Percentiles rank a stretch among this genome's conserved stretches.
These are phyloP conservation scores for Globisporangium solare DNA, from an alignment of 352 stramenopile genomes.

Conservation along the genomic window DNA sequence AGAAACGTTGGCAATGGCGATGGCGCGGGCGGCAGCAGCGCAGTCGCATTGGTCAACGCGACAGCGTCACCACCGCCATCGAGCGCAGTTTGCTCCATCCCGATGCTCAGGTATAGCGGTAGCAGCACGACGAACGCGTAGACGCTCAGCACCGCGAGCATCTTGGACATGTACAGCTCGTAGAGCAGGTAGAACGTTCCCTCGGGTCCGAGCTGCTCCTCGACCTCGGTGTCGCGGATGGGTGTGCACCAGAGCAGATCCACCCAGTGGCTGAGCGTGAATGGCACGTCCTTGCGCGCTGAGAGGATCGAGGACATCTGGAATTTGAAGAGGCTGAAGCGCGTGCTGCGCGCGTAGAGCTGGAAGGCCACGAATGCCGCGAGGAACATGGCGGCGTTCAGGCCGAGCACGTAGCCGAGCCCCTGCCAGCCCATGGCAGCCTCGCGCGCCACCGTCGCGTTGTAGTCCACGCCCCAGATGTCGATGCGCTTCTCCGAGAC, in stretches of 20 bases:
- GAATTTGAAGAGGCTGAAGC: conserved; percentile 75
- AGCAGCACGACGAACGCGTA: conserved; percentile 68
- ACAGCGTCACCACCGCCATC: conserved; percentile 6
- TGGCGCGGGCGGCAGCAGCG: background rate
- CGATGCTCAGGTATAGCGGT: conserved; percentile 65
- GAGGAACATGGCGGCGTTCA: conserved; percentile 70
- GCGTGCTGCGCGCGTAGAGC: conserved; percentile 49
- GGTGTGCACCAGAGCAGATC: conserved; percentile 69
- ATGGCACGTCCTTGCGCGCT: conserved; percentile 24
- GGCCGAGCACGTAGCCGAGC: conserved; percentile 65
- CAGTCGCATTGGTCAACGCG: too few species aligned
- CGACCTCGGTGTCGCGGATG: conserved; percentile 60
- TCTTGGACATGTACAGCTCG: conserved; percentile 67
- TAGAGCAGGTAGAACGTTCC: conserved; percentile 84
- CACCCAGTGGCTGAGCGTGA: conserved; percentile 57
- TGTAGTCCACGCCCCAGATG: conserved; percentile 82
- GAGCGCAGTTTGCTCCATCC: conserved; percentile 21
- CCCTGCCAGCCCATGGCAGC: conserved; percentile 77
- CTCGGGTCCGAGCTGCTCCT: conserved; percentile 62
- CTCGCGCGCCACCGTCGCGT: conserved; percentile 66
- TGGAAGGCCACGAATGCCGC: conserved; percentile 67
- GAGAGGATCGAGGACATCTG: conserved; percentile 42
- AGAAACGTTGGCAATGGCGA: background rate
- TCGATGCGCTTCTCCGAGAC: conserved; percentile 25
- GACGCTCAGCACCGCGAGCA: conserved; percentile 54